Evolutionary conservation across 306 rosid species (phyloP), one percentile per base, ranked within the genome.

Genomic region (Herpetospermum pedunculosum): DNA sequence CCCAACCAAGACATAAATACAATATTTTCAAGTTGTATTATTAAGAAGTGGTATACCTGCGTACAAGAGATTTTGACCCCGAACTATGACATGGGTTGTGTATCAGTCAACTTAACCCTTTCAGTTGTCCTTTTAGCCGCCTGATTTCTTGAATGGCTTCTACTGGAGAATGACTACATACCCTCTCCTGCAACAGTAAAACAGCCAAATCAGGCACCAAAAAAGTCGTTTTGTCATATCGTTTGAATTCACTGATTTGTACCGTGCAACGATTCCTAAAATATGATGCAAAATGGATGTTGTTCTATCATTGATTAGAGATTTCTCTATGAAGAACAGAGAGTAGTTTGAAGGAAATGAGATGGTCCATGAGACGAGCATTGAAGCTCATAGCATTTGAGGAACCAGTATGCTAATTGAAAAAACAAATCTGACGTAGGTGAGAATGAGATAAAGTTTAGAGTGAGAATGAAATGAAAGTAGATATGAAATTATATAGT

Each of bases 121-220:
- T 96, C 98, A 90, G 57, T 80, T 85, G 85, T 85, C 95, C 81
- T 92, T n/a, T 92, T 53, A 75, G 37, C 82, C 75, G 84, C 80
- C 98, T 67, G 55, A 88, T 85, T 81, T 90, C 96, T 47, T 77
- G 58, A 7, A 90, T 52, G 44, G 96, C 84, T 77, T 90, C 87
- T n/a, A 90, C 87, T 0, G 92, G 95, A 40, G 92, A 84, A 47
- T 73, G 75, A 78, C 83, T 50, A 0, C 88, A 84, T 19, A 89
- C 82, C 73, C 43, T 89, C 81, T 83, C 87, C 96, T 89, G 83
- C n/a, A 60, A 67, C 19, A 41, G 52, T 41, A 67, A 67, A 41
- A 23, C 72, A 35, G 41, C 49, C 72, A 41, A 40, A 65, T 23
- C 29, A n/a, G n/a, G 30, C 4, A 12, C 19, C 21, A 26, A 6